Percentiles rank a stretch among this genome's conserved stretches.
Evolutionary conservation across 192 early-diverging fungal species (phyloP).

Genomic region (Coemansia asiatica): DNA sequence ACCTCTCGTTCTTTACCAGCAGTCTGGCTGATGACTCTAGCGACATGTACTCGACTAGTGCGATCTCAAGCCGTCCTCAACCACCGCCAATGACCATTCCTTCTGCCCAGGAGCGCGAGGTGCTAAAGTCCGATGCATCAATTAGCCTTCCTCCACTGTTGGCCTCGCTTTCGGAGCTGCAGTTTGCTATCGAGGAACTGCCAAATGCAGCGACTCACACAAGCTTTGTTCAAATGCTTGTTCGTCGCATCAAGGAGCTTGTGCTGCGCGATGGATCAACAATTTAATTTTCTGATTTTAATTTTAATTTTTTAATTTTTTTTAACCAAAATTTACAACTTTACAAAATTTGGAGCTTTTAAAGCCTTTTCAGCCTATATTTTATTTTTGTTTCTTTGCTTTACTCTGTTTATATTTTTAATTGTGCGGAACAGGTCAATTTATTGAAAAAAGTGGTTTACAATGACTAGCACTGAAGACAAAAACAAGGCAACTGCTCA

Average conservation of each 20-base stretch:
- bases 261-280: constrained; percentile 38
- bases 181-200: constrained; percentile 35
- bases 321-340: background rate
- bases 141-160: constrained; percentile 47
- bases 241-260: constrained; percentile 46
- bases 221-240: constrained; percentile 54
- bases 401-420: too few species aligned
- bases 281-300: constrained; percentile 14
- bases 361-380: background rate
- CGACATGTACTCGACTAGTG: background rate
- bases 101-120: constrained; percentile 34
- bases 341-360: background rate
- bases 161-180: constrained; percentile 33
- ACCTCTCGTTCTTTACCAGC: constrained; percentile 60
- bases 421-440: too few species aligned
- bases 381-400: background rate
- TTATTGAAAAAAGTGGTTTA: too few species aligned
- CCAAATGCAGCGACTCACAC: constrained; percentile 30
- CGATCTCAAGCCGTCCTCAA: background rate
- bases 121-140: constrained; percentile 35
- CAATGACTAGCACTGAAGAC: too few species aligned
- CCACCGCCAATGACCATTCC: constrained; percentile 21
- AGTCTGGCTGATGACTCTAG: background rate
- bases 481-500: background rate
- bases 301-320: constrained; percentile 6